Base-by-base conservation (phyloP, 176 grass and related monocot species). In the Eragrostis nindensis region DNA sequence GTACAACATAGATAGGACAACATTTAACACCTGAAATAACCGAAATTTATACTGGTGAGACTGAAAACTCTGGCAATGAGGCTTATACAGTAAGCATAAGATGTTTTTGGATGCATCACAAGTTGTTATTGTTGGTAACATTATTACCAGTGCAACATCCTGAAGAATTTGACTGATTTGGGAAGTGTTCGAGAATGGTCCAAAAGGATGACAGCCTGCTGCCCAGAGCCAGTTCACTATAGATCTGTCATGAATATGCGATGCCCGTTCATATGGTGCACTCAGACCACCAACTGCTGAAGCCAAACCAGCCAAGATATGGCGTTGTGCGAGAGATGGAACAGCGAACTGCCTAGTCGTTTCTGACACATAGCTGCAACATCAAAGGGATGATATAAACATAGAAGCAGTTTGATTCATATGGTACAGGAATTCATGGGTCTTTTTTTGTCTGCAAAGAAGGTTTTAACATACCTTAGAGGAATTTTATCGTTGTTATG, bases 81-180 rank as follows among this genome's bases (percentile, higher is more conserved):
- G 3, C 14, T 71, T 8, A 48, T 84, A 47, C 36, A 57, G 16
- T 26, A 70, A 17, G 54, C 15, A 85, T 64, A 66, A 75, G 36
- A 80, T 40, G 38, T 56, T 18, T 19, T n/a, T 3, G 25, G 69
- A 72, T 71, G 52, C 26, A 62, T 19, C 45, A 14, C 45, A 47
- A 84, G 30, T 43, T 83, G 4, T 8, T 19, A 45, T 39, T 29
- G 5, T 50, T 80, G 30, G 36, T 66, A 42, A 84, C 54, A 47
- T 87, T 95, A 47, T 87, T 98, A 95, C 96, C 92, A 95, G 82
- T 67, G 96, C 92, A 86, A 95, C 92, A 84, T 93, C 96, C 84
- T 99, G 89, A 80, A 95, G 86, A 78, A 95, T 91, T 85, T 93
- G 96, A 86, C 96, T 99, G 70, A 95, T 84, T 74, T 91, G 89